Evolutionary conservation across 805 yeast genomes (phyloP), one percentile per base, ranked within the genome.

Genomic region (Torulaspora maleeae): DNA sequence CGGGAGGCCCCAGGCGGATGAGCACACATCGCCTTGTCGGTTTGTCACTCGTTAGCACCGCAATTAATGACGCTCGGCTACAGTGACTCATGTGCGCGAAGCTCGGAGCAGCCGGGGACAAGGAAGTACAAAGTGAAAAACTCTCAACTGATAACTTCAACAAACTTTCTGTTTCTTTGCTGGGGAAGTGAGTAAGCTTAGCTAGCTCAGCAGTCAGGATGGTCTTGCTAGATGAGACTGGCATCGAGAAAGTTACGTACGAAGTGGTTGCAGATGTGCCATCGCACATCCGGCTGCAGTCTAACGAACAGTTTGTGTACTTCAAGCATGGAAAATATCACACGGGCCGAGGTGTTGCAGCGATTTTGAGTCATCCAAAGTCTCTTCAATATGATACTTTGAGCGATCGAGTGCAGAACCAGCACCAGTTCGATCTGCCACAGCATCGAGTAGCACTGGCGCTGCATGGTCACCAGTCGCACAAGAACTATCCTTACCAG

Each of bases 391-490:
- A 50, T 11, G 60, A 55, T 17, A 48, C 46, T 36, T 28, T 50
- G 19, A 34, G 43, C 13, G 61, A 54, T 16, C 46, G 50, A 17
- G 37, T 54, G 16, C 47, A 38, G 27, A 43, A 55, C 37, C 49
- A 50, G 34, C 37, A 42, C 9, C 46, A 51, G 40, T 47, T 45
- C 30, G 51, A 53, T 41, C 58, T 63, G 25, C 68, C 69, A 8
- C 64, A 72, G 5, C 73, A 69, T 46, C 73, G 76, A 48, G 70
- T 76, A 32, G 87, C 82, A 0, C 59, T 89, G 5, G 59, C 89
- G 13, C 53, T 80, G n/a, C 97, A 90, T 61, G 97, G 97, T 1
- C 83, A 78, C 50, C 90, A 82, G 0, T 95, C 95, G 0, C 95
- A 90, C 60, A 78, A 87, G 53, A 78, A 85, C 68, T 83, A 86